Conservation (phyloP, 164 flowering plant genomes). For the Magnolia changhungtana region DNA sequence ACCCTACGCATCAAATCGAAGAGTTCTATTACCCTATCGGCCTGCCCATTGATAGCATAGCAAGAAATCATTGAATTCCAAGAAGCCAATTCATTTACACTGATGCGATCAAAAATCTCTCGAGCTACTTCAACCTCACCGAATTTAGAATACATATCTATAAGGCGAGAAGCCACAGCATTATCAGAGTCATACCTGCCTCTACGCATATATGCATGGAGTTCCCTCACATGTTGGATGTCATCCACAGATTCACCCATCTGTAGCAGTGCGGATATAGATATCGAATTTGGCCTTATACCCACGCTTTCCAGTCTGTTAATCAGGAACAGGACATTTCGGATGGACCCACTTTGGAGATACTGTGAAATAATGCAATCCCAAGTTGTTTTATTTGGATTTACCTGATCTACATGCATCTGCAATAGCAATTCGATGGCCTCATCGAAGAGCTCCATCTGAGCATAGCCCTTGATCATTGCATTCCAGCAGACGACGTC, state of each 20-base stretch:
- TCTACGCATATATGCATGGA: conserved; percentile 14
- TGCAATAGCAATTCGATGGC: conserved; percentile 16
- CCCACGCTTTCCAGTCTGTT: conserved; percentile 13
- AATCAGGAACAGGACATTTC: conserved; percentile 14
- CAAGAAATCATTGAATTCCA: conserved; percentile 30
- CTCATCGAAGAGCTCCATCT: conserved; percentile 17
- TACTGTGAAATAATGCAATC: conserved; percentile 16
- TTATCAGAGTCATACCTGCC: conserved; percentile 8
- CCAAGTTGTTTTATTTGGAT: conserved; percentile 25
- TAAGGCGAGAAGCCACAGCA: conserved; percentile 16
- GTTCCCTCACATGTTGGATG: conserved; percentile 17
- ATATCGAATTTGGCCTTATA: conserved; percentile 2
- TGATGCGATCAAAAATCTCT: conserved; percentile 16
- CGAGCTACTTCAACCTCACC: conserved; percentile 17
- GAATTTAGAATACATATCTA: conserved; percentile 24
- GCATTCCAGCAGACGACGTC: conserved; percentile 31
- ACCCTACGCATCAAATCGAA: conserved; percentile 18
- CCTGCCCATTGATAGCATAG: conserved; percentile 19
- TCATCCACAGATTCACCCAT: conserved; percentile 14
- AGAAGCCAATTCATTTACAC: conserved; percentile 17
- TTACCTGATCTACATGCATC: conserved; percentile 17
- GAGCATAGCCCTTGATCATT: conserved; percentile 29
- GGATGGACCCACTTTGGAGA: conserved; percentile 11
- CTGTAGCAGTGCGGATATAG: conserved; percentile 11
- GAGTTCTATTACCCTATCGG: conserved; percentile 17